Percentiles rank a stretch among this genome's conserved stretches.
Evolutionary conservation across 2,329 filamentous ascomycete genomes (phyloP).

Genomic region (Aspergillus eucalypticola): DNA sequence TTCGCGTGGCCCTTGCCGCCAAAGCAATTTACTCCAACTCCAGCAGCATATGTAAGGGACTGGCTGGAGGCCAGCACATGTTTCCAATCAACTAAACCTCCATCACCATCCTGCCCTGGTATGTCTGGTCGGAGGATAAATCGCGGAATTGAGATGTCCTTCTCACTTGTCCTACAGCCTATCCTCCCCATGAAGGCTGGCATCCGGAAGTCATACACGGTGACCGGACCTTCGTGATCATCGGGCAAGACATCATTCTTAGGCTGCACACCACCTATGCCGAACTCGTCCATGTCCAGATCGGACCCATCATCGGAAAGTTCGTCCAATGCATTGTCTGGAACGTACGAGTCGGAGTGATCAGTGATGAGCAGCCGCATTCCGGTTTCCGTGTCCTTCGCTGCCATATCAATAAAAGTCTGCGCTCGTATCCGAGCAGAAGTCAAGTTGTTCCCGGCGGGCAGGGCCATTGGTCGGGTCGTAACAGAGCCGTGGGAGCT

Average conservation of each 20-base stretch:
- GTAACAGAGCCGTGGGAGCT: constrained; percentile 46
- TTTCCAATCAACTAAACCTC: constrained; percentile 48
- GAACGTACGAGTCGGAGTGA: constrained; percentile 40
- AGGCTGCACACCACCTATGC: constrained; percentile 30
- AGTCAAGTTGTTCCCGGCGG: constrained; percentile 46
- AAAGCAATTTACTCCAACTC: constrained; percentile 36
- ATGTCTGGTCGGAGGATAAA: constrained; percentile 47
- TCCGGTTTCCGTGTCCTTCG: constrained; percentile 43
- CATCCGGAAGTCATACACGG: constrained; percentile 44
- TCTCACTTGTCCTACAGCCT: constrained; percentile 25
- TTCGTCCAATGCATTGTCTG: constrained; percentile 34
- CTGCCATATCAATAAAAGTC: constrained; percentile 46
- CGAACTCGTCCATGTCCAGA: constrained; percentile 37
- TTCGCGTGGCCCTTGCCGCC: constrained; percentile 25
- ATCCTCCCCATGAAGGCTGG: constrained; percentile 45
- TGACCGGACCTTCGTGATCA: constrained; percentile 34
- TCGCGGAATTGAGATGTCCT: constrained; percentile 37
- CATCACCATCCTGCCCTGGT: constrained; percentile 44
- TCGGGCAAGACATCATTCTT: constrained; percentile 22
- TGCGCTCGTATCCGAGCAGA: constrained; percentile 48
- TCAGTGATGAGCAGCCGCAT: constrained; percentile 46
- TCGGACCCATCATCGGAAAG: constrained; percentile 35
- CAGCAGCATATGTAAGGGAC: constrained; percentile 39
- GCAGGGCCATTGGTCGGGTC: constrained; percentile 42
- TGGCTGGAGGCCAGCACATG: constrained; percentile 45